phyloP scores from a whole-genome alignment of 495 filamentous ascomycete species.

The Penicillium roqueforti region DNA sequence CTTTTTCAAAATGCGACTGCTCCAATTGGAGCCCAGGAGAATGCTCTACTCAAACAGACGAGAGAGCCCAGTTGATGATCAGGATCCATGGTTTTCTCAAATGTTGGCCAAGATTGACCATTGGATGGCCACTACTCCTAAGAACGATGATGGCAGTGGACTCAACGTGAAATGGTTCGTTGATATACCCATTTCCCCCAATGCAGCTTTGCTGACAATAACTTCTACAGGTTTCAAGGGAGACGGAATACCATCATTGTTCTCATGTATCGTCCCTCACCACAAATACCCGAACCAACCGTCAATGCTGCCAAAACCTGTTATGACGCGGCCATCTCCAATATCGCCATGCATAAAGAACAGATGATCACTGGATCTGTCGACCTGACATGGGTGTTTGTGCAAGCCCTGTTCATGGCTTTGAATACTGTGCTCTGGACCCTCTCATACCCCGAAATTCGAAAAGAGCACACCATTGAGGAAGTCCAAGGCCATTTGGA shows the following conservation, averaged over 20 bases:
- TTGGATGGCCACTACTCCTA: constrained; percentile 63
- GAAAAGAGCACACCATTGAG: constrained; percentile 60
- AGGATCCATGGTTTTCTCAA: constrained; percentile 76
- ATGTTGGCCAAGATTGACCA: constrained; percentile 73
- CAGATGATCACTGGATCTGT: constrained; percentile 70
- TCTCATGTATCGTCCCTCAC: constrained; percentile 79
- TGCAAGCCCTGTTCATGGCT: constrained; percentile 79
- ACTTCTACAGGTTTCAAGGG: constrained; percentile 60
- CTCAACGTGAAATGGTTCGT: constrained; percentile 58
- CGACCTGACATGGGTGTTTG: constrained; percentile 89
- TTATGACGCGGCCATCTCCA: constrained; percentile 74
- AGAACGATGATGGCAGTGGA: constrained; percentile 59
- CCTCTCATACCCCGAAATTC: constrained; percentile 77
- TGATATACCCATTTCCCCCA: neutral
- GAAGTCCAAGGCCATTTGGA: constrained; percentile 68
- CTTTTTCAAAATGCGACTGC: constrained; percentile 84
- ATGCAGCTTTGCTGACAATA: constrained; percentile 12
- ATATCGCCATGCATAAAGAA: constrained; percentile 70
- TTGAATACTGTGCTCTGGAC: constrained; percentile 86
- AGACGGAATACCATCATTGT: constrained; percentile 80
- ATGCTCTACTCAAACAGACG: constrained; percentile 78
- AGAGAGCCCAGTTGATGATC: constrained; percentile 64
- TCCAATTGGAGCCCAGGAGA: constrained; percentile 82
- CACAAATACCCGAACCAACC: constrained; percentile 82
- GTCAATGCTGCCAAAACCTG: constrained; percentile 67